These are phyloP conservation scores for Pseudonitzschia multiseries DNA, from an alignment of 108 stramenopile species.

Conservation along the genomic window DNA sequence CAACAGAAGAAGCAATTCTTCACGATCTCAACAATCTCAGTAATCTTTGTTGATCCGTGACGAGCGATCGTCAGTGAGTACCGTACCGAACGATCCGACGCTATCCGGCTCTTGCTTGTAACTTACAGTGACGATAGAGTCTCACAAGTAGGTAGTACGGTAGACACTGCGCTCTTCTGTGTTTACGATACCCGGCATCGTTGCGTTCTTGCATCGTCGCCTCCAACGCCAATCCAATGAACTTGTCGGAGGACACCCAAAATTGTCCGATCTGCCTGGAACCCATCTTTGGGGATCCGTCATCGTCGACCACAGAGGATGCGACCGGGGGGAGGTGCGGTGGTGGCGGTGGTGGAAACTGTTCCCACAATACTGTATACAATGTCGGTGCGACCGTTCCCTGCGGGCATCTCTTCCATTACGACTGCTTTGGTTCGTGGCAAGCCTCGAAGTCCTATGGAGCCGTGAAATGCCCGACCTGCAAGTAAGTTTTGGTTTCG, in stretches of 20 bases:
- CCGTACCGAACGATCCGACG: too few species aligned
- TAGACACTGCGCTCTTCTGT: too few species aligned
- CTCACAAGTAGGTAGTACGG: too few species aligned
- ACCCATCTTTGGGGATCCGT: slow-evolving; percentile 10
- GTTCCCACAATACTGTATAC: neutral
- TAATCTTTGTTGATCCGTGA: too few species aligned
- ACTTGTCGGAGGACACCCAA: neutral
- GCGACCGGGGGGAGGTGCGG: neutral
- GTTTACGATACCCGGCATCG: too few species aligned
- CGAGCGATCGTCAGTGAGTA: too few species aligned
- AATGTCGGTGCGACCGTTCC: slow-evolving; percentile 31
- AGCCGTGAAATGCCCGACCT: slow-evolving; percentile 13
- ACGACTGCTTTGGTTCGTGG: slow-evolving; percentile 32
- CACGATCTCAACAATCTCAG: too few species aligned
- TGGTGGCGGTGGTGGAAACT: neutral
- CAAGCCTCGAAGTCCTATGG: neutral
- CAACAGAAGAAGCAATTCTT: too few species aligned
- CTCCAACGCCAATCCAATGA: too few species aligned
- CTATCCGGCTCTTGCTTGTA: too few species aligned
- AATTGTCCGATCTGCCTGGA: slow-evolving; percentile 40
- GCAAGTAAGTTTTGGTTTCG: slow-evolving; percentile 15
- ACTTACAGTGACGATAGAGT: too few species aligned
- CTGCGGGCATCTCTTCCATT: slow-evolving; percentile 44
- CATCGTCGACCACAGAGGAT: neutral
- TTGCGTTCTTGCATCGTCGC: too few species aligned